Evolutionary conservation across 345 rosid species (phyloP).

Genomic region (Pistacia vera): DNA sequence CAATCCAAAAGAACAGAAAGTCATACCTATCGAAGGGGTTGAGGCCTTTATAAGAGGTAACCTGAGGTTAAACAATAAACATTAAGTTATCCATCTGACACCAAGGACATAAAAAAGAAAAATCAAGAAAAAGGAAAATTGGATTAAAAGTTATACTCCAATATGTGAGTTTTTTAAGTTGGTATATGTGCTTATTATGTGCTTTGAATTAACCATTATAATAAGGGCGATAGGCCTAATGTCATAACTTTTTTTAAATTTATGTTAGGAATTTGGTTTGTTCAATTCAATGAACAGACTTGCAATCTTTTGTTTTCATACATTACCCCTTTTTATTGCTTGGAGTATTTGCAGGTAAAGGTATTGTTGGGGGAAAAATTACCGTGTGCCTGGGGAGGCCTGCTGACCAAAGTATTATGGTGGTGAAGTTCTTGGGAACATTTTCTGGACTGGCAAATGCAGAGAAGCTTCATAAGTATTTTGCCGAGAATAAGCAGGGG

Average conservation of each 20-base stretch:
- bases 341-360: slow-evolving; percentile 40
- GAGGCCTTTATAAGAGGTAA: slow-evolving; percentile 55
- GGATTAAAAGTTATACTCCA: background rate
- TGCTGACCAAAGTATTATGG: slow-evolving; percentile 54
- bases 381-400: slow-evolving; percentile 55
- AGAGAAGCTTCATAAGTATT: slow-evolving; percentile 47
- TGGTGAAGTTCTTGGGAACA: slow-evolving; percentile 52
- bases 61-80: background rate
- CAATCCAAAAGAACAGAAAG: slow-evolving; percentile 53
- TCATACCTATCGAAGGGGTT: slow-evolving; percentile 46
- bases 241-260: background rate
- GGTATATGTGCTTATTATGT: background rate
- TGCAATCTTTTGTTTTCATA: background rate
- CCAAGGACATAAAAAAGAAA: background rate
- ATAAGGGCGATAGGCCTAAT: background rate
- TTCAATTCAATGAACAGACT: slow-evolving; percentile 4
- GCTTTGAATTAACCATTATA: background rate
- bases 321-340: background rate
- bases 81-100: background rate
- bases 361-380: slow-evolving; percentile 51
- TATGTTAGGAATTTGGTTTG: background rate
- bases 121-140: background rate
- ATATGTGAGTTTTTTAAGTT: background rate
- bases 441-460: slow-evolving; percentile 52
- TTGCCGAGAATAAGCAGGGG: slow-evolving; percentile 42